phyloP scores from a whole-genome alignment of 805 yeast species.

The Limtongozyma cylindracea region DNA sequence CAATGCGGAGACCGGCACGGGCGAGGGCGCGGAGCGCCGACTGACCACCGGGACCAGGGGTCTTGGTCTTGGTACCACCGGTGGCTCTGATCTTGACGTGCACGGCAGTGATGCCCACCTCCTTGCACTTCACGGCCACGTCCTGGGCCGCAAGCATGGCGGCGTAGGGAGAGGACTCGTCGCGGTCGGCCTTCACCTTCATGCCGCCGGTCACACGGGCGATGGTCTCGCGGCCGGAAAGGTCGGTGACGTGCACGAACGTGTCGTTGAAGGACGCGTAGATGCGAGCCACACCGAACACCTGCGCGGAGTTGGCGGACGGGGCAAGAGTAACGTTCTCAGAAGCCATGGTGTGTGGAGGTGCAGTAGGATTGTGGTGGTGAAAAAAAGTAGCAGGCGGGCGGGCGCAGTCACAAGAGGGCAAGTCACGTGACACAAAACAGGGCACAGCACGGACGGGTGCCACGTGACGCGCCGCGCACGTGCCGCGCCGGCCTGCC shows the following conservation, averaged over 20 bases:
- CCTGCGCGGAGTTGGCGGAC: conserved; percentile 71
- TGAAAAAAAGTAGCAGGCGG: too few species aligned
- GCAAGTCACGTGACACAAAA: too few species aligned
- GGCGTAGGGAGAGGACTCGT: conserved; percentile 99
- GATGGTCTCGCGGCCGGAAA: conserved; percentile 98
- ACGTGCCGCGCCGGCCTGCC: too few species aligned
- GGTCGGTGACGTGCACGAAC: conserved; percentile 97
- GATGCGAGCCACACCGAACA: conserved; percentile 99
- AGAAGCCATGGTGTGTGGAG: too few species aligned
- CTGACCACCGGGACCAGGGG: conserved; percentile 99
- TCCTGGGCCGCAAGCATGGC: conserved; percentile 99
- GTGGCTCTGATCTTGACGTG: conserved; percentile 99
- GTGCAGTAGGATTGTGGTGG: too few species aligned
- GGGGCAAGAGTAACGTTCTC: too few species aligned
- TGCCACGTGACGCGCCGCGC: too few species aligned
- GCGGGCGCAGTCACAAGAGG: too few species aligned
- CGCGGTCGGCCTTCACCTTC: conserved; percentile 99
- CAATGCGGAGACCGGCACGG: conserved; percentile 98
- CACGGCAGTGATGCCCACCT: conserved; percentile 98
- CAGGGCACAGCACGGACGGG: too few species aligned
- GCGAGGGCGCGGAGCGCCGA: conserved; percentile 98
- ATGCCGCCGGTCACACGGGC: conserved; percentile 99
- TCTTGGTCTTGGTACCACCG: conserved; percentile 99
- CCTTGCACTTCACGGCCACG: conserved; percentile 96
- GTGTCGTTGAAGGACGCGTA: conserved; percentile 99